Percentiles rank a stretch among this genome's conserved stretches.
Conservation (phyloP, 257 asterid genomes). For the Solanum appendiculatum region DNA sequence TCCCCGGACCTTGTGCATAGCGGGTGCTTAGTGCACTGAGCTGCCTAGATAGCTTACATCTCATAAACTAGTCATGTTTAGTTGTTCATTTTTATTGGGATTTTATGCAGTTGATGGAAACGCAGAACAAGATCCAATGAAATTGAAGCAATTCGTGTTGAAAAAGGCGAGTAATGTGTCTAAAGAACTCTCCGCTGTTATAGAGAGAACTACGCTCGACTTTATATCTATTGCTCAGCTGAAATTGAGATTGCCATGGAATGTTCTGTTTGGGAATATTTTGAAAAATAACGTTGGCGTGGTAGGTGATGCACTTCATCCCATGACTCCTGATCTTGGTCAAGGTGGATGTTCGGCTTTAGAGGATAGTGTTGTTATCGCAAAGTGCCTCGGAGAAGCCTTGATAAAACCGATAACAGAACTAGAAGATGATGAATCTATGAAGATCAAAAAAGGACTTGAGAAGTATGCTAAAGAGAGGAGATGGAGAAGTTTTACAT, state of each 20-base stretch:
- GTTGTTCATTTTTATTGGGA: not conserved
- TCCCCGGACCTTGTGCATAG: not conserved
- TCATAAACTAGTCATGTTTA: not conserved
- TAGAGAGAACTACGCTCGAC: conserved; percentile 36
- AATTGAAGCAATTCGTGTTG: conserved; percentile 53
- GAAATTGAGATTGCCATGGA: conserved; percentile 56
- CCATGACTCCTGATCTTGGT: conserved; percentile 76
- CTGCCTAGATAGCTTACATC: not conserved
- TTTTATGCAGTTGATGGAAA: conserved; percentile 33
- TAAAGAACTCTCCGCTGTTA: conserved; percentile 17
- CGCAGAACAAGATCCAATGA: conserved; percentile 27
- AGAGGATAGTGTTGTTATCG: conserved; percentile 60
- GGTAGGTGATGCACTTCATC: conserved; percentile 75
- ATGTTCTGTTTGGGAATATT: conserved; percentile 35
- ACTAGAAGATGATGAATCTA: not conserved
- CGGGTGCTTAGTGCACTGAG: not conserved
- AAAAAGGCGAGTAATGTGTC: conserved; percentile 21
- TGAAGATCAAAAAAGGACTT: conserved; percentile 22
- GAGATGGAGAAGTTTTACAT: conserved; percentile 67
- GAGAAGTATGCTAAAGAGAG: conserved; percentile 39
- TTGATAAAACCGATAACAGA: not conserved
- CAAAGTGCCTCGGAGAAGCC: conserved; percentile 45
- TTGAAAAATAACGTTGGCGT: conserved; percentile 41
- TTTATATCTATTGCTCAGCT: conserved; percentile 36
- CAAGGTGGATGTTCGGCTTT: conserved; percentile 79